phyloP scores from a whole-genome alignment of 257 asterid species.

The Thymus quinquecostatus region DNA sequence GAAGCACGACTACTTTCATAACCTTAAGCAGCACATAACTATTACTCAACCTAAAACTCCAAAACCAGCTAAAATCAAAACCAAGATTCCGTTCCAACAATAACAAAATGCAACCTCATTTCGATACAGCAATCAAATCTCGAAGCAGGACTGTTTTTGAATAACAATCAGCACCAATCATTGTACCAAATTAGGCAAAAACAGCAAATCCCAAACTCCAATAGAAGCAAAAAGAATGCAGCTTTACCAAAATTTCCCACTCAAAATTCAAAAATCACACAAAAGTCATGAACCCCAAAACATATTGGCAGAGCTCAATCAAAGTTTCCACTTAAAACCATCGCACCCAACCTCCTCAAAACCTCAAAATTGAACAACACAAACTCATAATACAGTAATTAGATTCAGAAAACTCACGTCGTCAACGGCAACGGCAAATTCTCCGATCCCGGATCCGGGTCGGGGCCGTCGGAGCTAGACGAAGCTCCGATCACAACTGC shows the following conservation, averaged over 20 bases:
- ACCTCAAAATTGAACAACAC: not conserved
- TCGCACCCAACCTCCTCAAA: constrained; percentile 22
- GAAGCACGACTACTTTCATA: not conserved
- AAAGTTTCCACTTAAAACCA: not conserved
- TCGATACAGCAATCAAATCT: constrained; percentile 3
- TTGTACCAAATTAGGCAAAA: not conserved
- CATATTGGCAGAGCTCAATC: not conserved
- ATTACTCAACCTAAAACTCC: not conserved
- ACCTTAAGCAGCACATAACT: not conserved
- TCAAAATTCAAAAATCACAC: not conserved
- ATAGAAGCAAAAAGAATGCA: constrained; percentile 1
- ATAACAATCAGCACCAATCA: not conserved
- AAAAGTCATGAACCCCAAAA: not conserved
- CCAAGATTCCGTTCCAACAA: not conserved
- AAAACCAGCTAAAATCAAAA: not conserved
- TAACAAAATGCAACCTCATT: not conserved
- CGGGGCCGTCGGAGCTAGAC: constrained; percentile 41
- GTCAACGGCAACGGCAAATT: constrained; percentile 47
- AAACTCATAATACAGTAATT: constrained; percentile 20
- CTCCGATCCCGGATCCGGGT: constrained; percentile 40
- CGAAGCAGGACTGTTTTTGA: constrained; percentile 2
- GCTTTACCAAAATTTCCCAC: not conserved
- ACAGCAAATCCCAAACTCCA: not conserved
- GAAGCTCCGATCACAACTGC: constrained; percentile 53
- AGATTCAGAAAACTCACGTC: constrained; percentile 49